Conservation (phyloP, 768 basidiomycete genomes). For the Rhizopogon vesiculosus region DNA sequence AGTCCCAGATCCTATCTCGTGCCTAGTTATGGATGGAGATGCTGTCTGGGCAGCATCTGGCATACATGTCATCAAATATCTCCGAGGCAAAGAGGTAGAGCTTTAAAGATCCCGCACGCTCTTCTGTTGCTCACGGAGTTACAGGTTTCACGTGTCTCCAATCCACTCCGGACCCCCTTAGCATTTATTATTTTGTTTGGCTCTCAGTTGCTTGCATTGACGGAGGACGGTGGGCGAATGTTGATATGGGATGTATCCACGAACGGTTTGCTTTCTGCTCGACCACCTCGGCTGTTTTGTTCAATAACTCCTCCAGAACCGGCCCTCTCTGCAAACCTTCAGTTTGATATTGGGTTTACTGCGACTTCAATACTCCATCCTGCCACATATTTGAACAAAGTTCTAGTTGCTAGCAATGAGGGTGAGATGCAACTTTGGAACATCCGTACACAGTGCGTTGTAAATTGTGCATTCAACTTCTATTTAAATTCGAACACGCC, state of each 20-base stretch:
- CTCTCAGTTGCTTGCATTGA: slow-evolving; percentile 70
- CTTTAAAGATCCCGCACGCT: not conserved
- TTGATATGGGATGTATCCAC: slow-evolving; percentile 69
- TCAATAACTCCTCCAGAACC: slow-evolving; percentile 12
- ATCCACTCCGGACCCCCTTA: slow-evolving; percentile 59
- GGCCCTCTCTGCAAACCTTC: slow-evolving; percentile 47
- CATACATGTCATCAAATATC: slow-evolving; percentile 64
- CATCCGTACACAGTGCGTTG: slow-evolving; percentile 68
- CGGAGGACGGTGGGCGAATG: slow-evolving; percentile 74
- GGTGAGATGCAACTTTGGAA: slow-evolving; percentile 95
- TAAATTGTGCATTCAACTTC: not conserved
- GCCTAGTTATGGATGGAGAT: slow-evolving; percentile 79
- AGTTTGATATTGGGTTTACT: slow-evolving; percentile 80
- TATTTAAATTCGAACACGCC: not conserved
- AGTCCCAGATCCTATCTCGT: slow-evolving; percentile 63
- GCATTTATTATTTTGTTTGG: slow-evolving; percentile 77
- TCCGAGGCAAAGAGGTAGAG: slow-evolving; percentile 82
- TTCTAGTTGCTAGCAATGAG: slow-evolving; percentile 77
- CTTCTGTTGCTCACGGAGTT: slow-evolving; percentile 5
- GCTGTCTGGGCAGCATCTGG: slow-evolving; percentile 82
- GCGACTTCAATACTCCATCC: slow-evolving; percentile 89
- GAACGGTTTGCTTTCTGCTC: slow-evolving; percentile 41
- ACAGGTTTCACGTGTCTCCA: slow-evolving; percentile 51
- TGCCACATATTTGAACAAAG: slow-evolving; percentile 94
- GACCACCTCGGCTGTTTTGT: not conserved